Percentiles rank a stretch among this genome's conserved stretches.
phyloP scores from a whole-genome alignment of 768 basidiomycete genomes.

The Rhodosporidiobolus sp. region DNA sequence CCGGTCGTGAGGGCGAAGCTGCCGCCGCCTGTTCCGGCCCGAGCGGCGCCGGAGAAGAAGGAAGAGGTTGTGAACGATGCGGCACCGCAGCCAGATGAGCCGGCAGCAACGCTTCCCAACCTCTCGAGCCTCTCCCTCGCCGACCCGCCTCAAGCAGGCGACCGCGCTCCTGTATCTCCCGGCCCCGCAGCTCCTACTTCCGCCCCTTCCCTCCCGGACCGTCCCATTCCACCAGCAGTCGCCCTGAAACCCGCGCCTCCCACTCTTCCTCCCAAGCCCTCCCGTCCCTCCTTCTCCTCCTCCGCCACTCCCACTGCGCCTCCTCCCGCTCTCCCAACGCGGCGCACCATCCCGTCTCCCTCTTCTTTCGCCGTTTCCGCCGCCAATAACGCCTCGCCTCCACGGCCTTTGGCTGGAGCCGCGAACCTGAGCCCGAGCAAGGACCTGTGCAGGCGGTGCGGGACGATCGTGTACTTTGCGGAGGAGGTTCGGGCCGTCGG shows the following conservation, averaged over 20 bases:
- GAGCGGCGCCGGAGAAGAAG: too few species aligned
- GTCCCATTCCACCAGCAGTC: background rate
- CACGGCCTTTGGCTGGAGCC: too few species aligned
- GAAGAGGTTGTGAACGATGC: too few species aligned
- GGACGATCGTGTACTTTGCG: slow-evolving; percentile 37
- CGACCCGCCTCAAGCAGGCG: too few species aligned
- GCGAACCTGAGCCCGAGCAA: slow-evolving; percentile 7
- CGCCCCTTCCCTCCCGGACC: background rate
- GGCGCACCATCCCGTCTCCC: background rate
- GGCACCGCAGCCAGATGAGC: too few species aligned
- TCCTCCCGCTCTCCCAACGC: background rate
- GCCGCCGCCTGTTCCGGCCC: background rate
- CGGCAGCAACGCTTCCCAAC: too few species aligned
- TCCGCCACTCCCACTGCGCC: background rate
- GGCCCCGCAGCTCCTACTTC: background rate
- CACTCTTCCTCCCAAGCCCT: background rate
- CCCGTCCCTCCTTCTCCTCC: background rate
- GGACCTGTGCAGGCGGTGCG: slow-evolving; percentile 36
- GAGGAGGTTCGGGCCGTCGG: slow-evolving; percentile 38
- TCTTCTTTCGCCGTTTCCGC: background rate
- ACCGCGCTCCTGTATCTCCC: too few species aligned
- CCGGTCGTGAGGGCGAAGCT: background rate
- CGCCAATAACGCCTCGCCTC: background rate
- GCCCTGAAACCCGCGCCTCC: background rate
- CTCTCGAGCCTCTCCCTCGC: too few species aligned